Base-by-base conservation (phyloP, 345 rosid species). In the Punica granatum region DNA sequence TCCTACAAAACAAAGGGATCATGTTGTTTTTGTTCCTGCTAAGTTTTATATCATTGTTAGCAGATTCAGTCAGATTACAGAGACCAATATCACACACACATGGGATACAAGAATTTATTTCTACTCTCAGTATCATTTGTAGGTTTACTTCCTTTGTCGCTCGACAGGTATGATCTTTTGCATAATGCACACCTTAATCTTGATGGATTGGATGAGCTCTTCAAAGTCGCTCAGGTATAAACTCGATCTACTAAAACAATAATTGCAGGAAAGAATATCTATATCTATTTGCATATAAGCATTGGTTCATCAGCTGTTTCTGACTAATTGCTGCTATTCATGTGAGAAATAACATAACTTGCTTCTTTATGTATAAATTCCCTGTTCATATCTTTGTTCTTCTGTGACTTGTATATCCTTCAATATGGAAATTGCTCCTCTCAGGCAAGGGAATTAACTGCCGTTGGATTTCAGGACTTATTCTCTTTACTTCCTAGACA, bases 111-210 rank as follows among this genome's bases (percentile, higher is more conserved):
- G 32, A 30, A 30, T 26, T 12, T 56, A 12, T 14, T 26, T 26
- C 33, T 30, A 26, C 26, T 13, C 1, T 26, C 19, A n/a, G 65
- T 41, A 25, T 16, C 18, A 35, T 34, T 1, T 6, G 11, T 42
- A 18, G n/a, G n/a, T n/a, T 34, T 4, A 35, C 7, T 51, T 21
- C 6, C 31, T 54, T 41, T 67, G 74, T 72, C 10, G 15, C n/a
- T 56, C 16, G 61, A 72, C 82, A 93, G 99, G 79, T 94, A 91
- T 72, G 98, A 94, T 81, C 89, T 94, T 68, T 76, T 94, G 78
- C 99, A 91, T 82, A 94, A 94, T 78, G 90, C 92, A 67, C 98
- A 94, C 80, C 99, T 94, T 77, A 82, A 88, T 75, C 75, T 94
- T 63, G 86, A 91, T 74, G 96, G 92, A 49, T 71, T 94, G 74